phyloP scores from a whole-genome alignment of 129 eudicot genomes.

The Artemisia argyi region DNA sequence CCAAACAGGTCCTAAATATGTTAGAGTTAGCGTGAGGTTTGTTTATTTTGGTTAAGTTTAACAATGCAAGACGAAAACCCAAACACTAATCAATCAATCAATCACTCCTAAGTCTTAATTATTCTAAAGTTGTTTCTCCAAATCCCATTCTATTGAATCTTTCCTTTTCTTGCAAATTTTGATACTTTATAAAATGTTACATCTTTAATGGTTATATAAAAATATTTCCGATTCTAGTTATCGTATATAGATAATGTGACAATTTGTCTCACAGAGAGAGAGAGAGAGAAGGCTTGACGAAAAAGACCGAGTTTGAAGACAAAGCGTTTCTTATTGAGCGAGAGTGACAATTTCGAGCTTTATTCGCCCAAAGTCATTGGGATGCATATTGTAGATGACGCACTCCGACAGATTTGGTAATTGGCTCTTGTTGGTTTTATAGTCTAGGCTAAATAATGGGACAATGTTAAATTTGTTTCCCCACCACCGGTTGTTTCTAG shows the following conservation, averaged over 20 bases:
- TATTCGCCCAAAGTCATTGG: too few relatives aligned
- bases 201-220: background rate
- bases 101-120: background rate
- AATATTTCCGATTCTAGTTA: background rate
- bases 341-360: too few relatives aligned
- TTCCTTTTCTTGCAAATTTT: background rate
- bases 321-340: too few relatives aligned
- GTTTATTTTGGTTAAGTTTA: conserved; percentile 26
- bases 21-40: conserved; percentile 20
- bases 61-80: conserved; percentile 20
- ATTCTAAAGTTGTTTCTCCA: background rate
- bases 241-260: background rate
- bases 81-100: conserved; percentile 19
- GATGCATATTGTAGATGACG: too few relatives aligned
- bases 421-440: too few relatives aligned
- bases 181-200: conserved; percentile 10
- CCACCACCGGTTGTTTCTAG: too few relatives aligned
- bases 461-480: too few relatives aligned
- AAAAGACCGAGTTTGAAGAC: too few relatives aligned
- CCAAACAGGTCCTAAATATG: background rate
- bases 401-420: too few relatives aligned
- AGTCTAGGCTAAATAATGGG: too few relatives aligned
- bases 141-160: background rate
- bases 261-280: too few relatives aligned
- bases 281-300: too few relatives aligned